Percentiles rank a stretch among this genome's conserved stretches.
These are phyloP conservation scores for Rhodomyrtus tomentosa DNA, from an alignment of 345 rosid genomes.

Conservation along the genomic window DNA sequence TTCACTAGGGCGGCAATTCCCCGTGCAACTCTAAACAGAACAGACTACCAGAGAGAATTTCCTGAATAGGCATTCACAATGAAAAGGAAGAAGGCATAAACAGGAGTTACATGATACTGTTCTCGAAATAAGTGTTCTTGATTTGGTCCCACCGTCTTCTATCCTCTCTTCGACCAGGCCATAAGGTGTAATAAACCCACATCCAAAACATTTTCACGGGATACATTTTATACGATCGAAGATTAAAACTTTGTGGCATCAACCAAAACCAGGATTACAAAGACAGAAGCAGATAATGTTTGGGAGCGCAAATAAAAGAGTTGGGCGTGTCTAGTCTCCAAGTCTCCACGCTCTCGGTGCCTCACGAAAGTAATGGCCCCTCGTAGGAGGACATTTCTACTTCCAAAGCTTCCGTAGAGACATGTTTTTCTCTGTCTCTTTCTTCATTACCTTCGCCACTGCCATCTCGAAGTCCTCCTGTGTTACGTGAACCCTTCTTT, in stretches of 20 bases:
- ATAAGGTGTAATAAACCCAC: neutral
- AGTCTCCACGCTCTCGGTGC: neutral
- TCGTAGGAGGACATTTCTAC: conserved; percentile 14
- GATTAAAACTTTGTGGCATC: neutral
- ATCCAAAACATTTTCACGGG: neutral
- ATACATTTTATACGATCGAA: neutral
- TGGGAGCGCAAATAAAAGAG: neutral
- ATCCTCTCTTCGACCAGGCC: neutral
- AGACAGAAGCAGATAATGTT: neutral
- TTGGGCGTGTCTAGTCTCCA: neutral
- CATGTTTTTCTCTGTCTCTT: conserved; percentile 99
- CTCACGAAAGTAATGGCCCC: neutral
- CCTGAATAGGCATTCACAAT: neutral
- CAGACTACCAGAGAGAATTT: neutral
- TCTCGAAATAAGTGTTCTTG: neutral
- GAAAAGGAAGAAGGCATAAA: neutral
- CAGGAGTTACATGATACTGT: neutral
- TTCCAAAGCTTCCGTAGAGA: conserved; percentile 97
- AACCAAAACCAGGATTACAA: neutral
- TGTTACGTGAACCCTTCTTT: conserved; percentile 94
- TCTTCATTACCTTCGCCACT: conserved; percentile 99
- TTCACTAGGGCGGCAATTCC: neutral
- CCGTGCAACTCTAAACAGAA: neutral
- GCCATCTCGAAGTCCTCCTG: conserved; percentile 99
- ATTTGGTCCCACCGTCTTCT: neutral